Conservation (phyloP, 1,139 yeast genomes). For the Debaryomyces nepalensis region DNA sequence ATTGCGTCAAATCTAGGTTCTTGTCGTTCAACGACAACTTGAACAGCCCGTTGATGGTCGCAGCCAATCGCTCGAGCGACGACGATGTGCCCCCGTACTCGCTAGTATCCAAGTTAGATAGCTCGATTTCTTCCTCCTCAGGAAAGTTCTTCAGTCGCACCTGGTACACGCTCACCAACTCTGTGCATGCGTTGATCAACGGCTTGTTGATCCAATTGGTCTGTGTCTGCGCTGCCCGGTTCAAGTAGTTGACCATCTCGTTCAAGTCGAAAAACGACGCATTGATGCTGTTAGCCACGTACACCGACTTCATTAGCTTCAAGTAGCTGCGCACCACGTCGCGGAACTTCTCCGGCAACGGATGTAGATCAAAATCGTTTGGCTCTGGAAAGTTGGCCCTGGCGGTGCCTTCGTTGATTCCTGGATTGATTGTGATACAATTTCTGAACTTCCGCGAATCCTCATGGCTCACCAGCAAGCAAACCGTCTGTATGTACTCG, state of each 20-base stretch:
- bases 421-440: slow-evolving; percentile 43
- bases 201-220: slow-evolving; percentile 71
- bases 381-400: slow-evolving; percentile 41
- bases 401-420: slow-evolving; percentile 29
- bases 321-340: slow-evolving; percentile 42
- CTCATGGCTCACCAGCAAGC: slow-evolving; percentile 23
- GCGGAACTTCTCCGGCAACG: slow-evolving; percentile 41
- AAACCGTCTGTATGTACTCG: slow-evolving; percentile 27
- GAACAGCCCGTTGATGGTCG: slow-evolving; percentile 72
- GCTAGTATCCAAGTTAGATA: slow-evolving; percentile 15
- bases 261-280: slow-evolving; percentile 44
- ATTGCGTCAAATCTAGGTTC: slow-evolving; percentile 49
- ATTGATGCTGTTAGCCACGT: slow-evolving; percentile 41
- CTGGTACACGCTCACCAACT: slow-evolving; percentile 54
- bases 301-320: slow-evolving; percentile 42
- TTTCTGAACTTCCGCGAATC: slow-evolving; percentile 27
- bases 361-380: slow-evolving; percentile 45
- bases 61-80: slow-evolving; percentile 60
- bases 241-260: slow-evolving; percentile 51
- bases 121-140: slow-evolving; percentile 24
- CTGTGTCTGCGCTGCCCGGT: slow-evolving; percentile 65
- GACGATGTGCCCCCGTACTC: slow-evolving; percentile 16
- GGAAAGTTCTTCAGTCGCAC: slow-evolving; percentile 41
- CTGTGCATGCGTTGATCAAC: slow-evolving; percentile 57
- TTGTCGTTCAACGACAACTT: slow-evolving; percentile 82